These are phyloP conservation scores for Brassica hybrid DNA, from an alignment of 441 rosid genomes.

Conservation along the genomic window DNA sequence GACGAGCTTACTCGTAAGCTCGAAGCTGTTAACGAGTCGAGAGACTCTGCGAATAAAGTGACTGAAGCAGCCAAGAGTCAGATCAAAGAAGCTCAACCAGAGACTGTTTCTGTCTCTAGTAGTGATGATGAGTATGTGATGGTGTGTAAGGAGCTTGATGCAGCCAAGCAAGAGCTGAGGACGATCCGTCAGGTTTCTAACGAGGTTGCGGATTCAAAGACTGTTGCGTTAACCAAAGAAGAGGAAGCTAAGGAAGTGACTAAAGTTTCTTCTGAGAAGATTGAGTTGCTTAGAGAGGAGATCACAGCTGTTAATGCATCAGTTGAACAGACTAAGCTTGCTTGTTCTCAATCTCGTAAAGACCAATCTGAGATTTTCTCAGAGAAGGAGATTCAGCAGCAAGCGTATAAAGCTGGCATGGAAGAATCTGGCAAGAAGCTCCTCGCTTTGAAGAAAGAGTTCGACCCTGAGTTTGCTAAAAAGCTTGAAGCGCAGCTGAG, in stretches of 20 bases:
- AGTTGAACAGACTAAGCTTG: conserved; percentile 78
- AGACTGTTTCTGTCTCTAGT: conserved; percentile 46
- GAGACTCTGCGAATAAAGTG: conserved; percentile 61
- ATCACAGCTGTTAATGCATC: conserved; percentile 73
- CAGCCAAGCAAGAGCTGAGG: conserved; percentile 78
- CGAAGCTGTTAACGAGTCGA: conserved; percentile 59
- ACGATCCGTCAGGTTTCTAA: conserved; percentile 69
- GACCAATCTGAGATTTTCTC: conserved; percentile 73
- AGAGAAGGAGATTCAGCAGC: conserved; percentile 67
- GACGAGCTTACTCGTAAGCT: conserved; percentile 73
- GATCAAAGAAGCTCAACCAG: conserved; percentile 58
- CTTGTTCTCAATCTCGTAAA: conserved; percentile 66
- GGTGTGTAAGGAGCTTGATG: conserved; percentile 67
- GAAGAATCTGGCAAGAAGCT: conserved; percentile 68
- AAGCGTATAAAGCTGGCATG: conserved; percentile 63
- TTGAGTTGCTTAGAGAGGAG: conserved; percentile 66
- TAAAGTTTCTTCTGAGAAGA: conserved; percentile 67
- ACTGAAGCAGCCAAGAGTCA: conserved; percentile 69
- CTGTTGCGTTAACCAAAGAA: conserved; percentile 62
- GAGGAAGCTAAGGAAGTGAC: conserved; percentile 66
- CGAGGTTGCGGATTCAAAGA: conserved; percentile 61
- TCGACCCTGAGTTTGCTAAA: conserved; percentile 69
- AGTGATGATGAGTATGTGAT: conserved; percentile 52
- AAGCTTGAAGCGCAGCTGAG: conserved; percentile 73
- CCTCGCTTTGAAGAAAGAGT: conserved; percentile 59